Percentiles rank a stretch among this genome's conserved stretches.
These are phyloP conservation scores for Lanmaoa pseudosensibilis DNA, from an alignment of 768 basidiomycete genomes.

Conservation along the genomic window DNA sequence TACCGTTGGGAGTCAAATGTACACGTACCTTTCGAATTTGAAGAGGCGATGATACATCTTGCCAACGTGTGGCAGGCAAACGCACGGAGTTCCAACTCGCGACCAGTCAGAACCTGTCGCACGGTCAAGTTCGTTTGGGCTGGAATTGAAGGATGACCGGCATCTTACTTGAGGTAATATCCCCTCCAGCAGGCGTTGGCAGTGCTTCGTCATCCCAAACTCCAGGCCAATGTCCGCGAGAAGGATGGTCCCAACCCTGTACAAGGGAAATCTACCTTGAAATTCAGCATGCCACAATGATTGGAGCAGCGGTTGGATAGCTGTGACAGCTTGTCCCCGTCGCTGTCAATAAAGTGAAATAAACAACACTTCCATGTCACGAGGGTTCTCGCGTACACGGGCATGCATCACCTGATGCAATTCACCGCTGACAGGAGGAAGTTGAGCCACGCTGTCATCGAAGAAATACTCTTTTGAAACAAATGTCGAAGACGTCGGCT, in stretches of 20 bases:
- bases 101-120: slow-evolving; percentile 64
- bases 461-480: slow-evolving; percentile 59
- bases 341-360: slow-evolving; percentile 42
- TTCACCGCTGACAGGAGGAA: slow-evolving; percentile 42
- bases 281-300: slow-evolving; percentile 82
- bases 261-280: slow-evolving; percentile 62
- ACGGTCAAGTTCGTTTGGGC: background rate
- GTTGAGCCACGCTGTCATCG: slow-evolving; percentile 34
- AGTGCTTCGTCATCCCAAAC: slow-evolving; percentile 70
- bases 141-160: slow-evolving; percentile 7
- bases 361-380: slow-evolving; percentile 14
- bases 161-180: slow-evolving; percentile 73
- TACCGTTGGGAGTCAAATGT: background rate
- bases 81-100: slow-evolving; percentile 75
- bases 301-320: slow-evolving; percentile 65
- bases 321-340: slow-evolving; percentile 58
- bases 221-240: slow-evolving; percentile 80
- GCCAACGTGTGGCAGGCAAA: slow-evolving; percentile 73
- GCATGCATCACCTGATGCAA: slow-evolving; percentile 44
- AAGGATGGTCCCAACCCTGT: slow-evolving; percentile 67
- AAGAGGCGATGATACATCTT: slow-evolving; percentile 69
- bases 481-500: slow-evolving; percentile 52
- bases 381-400: slow-evolving; percentile 33
- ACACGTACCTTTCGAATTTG: slow-evolving; percentile 44
- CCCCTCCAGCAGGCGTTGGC: slow-evolving; percentile 66